Conservation (phyloP, 306 rosid species). For the Cyamopsis tetragonoloba region DNA sequence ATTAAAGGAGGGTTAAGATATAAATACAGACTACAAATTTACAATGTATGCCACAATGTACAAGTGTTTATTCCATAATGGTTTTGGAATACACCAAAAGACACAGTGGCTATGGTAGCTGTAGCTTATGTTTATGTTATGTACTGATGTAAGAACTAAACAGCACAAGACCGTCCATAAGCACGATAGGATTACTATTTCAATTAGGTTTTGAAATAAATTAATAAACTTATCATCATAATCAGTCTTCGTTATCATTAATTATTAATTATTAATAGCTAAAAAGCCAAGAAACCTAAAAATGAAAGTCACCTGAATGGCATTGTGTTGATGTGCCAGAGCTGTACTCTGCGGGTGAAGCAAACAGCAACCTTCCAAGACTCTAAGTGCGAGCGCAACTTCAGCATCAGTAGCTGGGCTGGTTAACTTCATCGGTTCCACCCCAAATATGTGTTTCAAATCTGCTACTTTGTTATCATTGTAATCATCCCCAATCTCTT, state of each 20-base stretch:
- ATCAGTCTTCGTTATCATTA: background rate
- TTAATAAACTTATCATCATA: background rate
- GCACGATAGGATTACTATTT: slow-evolving; percentile 24
- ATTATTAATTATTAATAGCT: no score
- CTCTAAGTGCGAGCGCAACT: slow-evolving; percentile 61
- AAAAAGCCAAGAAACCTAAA: no score
- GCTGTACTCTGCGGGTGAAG: slow-evolving; percentile 55
- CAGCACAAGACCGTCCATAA: slow-evolving; percentile 51
- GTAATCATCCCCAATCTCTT: slow-evolving; percentile 50
- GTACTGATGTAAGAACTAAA: slow-evolving; percentile 37
- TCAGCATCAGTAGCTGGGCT: slow-evolving; percentile 72
- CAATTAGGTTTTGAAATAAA: background rate
- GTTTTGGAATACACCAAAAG: slow-evolving; percentile 9
- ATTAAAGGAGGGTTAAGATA: background rate
- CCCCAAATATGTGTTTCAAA: slow-evolving; percentile 69
- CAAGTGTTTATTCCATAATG: slow-evolving; percentile 7
- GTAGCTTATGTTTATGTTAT: slow-evolving; percentile 55
- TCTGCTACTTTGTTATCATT: slow-evolving; percentile 40
- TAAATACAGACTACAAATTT: background rate
- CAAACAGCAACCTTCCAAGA: slow-evolving; percentile 72
- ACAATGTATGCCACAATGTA: slow-evolving; percentile 29
- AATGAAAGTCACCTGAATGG: slow-evolving; percentile 43
- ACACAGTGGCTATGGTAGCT: slow-evolving; percentile 24
- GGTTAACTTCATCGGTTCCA: slow-evolving; percentile 63
- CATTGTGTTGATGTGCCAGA: slow-evolving; percentile 60